Conservation (phyloP, 352 stramenopile genomes). For the Globisporangium recalcitrans region DNA sequence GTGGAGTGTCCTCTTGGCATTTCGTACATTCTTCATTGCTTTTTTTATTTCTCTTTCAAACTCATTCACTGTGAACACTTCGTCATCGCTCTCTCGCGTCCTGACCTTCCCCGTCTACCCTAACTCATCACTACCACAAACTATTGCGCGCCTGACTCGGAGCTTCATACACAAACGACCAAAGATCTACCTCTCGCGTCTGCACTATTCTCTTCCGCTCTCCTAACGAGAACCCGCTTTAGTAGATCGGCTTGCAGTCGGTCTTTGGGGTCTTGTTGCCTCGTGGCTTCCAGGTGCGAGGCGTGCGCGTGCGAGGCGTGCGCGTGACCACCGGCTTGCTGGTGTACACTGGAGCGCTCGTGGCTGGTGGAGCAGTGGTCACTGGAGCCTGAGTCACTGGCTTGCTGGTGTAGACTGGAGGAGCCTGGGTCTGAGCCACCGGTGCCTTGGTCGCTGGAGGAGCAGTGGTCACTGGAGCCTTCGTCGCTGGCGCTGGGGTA, state of each 20-base stretch:
- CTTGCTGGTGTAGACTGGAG: constrained; percentile 3
- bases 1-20: neutral
- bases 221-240: neutral
- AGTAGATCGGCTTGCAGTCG: constrained; percentile 20
- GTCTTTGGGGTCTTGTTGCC: constrained; percentile 4
- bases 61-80: neutral
- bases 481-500: constrained; percentile 2
- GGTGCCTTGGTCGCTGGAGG: constrained; percentile 1
- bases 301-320: neutral
- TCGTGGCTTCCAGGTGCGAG: neutral
- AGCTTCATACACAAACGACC: constrained; percentile 3
- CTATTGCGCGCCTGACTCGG: neutral
- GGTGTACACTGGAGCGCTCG: neutral
- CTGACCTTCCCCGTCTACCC: neutral
- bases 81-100: neutral
- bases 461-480: neutral
- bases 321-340: neutral
- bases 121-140: constrained; percentile 1
- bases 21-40: neutral
- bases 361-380: neutral
- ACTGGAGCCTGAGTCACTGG: neutral
- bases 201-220: neutral
- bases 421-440: neutral
- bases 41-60: neutral
- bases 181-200: neutral